Conservation (phyloP, 2,329 filamentous ascomycete species). For the Seiridium unicorne region DNA sequence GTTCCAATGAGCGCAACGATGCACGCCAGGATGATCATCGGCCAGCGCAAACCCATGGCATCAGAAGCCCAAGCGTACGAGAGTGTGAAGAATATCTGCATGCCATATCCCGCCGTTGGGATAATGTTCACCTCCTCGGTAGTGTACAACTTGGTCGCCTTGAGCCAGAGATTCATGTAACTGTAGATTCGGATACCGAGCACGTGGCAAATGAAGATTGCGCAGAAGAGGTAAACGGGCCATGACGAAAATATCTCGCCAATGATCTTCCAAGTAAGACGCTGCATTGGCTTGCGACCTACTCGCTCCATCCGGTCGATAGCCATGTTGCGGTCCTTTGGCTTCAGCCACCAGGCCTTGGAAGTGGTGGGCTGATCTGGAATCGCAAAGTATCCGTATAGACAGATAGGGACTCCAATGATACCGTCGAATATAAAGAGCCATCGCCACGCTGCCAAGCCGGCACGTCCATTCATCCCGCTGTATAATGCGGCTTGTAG, state of each 20-base stretch:
- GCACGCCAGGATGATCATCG: conserved; percentile 49
- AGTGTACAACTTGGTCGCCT: conserved; percentile 27
- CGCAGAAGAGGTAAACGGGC: conserved; percentile 31
- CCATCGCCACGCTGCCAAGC: conserved; percentile 42
- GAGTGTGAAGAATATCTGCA: conserved; percentile 47
- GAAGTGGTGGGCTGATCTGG: conserved; percentile 28
- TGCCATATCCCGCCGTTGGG: conserved; percentile 38
- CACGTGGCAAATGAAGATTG: conserved; percentile 29
- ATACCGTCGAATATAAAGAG: conserved; percentile 43
- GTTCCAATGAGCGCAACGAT: conserved; percentile 31
- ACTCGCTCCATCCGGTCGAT: conserved; percentile 15
- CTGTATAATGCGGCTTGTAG: conserved; percentile 39
- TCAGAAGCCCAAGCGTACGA: conserved; percentile 53
- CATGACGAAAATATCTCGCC: conserved; percentile 26
- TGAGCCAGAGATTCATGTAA: conserved; percentile 34
- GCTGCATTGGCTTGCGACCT: conserved; percentile 28
- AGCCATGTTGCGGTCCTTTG: conserved; percentile 24
- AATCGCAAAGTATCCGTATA: conserved; percentile 27
- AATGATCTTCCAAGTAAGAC: conserved; percentile 25
- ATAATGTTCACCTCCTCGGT: conserved; percentile 49
- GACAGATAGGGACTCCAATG: conserved; percentile 10
- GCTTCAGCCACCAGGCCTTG: conserved; percentile 19
- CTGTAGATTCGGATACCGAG: conserved; percentile 34
- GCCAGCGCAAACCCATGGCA: conserved; percentile 50
- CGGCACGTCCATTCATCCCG: conserved; percentile 34